Conservation (phyloP, 768 basidiomycete genomes). For the Tulasnella sp. region DNA sequence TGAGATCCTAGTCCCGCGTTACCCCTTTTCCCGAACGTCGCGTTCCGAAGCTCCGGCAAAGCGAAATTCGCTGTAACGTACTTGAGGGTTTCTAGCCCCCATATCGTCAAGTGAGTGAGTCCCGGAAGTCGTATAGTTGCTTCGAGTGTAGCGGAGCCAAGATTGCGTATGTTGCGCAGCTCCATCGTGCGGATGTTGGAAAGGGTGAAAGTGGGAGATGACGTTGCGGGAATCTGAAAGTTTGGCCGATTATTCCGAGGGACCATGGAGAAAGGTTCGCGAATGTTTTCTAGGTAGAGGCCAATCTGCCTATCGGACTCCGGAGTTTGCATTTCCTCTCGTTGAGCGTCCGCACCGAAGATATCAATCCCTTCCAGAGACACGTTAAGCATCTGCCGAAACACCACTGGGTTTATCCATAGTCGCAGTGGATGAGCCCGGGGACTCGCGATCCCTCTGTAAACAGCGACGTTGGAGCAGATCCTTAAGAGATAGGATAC, state of each 20-base stretch:
- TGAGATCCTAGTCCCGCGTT: background rate
- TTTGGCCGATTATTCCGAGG: background rate
- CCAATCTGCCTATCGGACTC: too few relatives aligned
- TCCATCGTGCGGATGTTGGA: background rate
- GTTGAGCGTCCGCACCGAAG: too few relatives aligned
- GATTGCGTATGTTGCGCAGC: background rate
- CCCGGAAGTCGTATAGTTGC: background rate
- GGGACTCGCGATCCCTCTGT: background rate
- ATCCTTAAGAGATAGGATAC: background rate
- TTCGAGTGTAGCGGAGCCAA: background rate
- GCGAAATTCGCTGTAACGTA: background rate
- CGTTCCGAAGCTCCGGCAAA: background rate
- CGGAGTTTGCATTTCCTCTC: too few relatives aligned
- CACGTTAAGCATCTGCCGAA: background rate
- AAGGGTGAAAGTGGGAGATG: background rate
- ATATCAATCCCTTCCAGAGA: background rate
- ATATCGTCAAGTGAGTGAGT: background rate
- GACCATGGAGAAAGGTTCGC: background rate
- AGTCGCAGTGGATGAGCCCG: too few relatives aligned
- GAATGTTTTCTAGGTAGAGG: background rate
- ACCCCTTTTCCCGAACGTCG: background rate
- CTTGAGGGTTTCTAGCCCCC: background rate
- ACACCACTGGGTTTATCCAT: background rate
- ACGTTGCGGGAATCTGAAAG: background rate
- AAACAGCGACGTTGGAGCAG: background rate